These are phyloP conservation scores for Brasenia schreberi DNA, from an alignment of 164 flowering plant genomes.

Conservation along the genomic window DNA sequence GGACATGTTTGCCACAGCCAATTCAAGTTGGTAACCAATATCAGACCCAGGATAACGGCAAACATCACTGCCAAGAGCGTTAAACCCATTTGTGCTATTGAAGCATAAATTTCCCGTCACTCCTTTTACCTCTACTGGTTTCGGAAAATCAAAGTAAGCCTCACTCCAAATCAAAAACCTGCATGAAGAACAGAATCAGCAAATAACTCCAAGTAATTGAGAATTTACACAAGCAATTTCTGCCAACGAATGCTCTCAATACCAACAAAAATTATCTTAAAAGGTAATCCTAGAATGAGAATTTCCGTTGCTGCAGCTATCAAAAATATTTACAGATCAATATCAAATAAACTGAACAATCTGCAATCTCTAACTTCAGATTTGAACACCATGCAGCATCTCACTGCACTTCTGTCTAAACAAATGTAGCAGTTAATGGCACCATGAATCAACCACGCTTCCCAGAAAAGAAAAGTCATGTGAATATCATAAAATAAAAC, in stretches of 20 bases:
- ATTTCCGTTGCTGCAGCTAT: no score
- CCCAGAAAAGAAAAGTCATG: no score
- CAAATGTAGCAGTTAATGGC: no score
- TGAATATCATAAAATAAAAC: no score
- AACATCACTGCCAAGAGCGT: conserved; percentile 10
- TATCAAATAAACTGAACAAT: no score
- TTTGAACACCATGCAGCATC: no score
- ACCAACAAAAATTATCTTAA: no score
- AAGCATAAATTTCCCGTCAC: conserved; percentile 10
- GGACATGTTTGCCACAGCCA: conserved; percentile 53
- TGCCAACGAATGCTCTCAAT: background rate
- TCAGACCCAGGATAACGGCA: conserved; percentile 9
- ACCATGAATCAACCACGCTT: no score
- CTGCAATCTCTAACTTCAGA: no score
- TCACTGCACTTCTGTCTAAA: no score
- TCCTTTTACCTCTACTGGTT: conserved; percentile 11
- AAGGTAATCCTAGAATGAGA: no score
- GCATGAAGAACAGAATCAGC: conserved; percentile 6
- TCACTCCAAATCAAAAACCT: conserved; percentile 75
- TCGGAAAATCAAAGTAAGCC: conserved; percentile 41
- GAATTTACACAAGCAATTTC: background rate
- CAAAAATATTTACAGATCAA: no score
- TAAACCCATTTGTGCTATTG: conserved; percentile 6
- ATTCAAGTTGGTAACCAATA: conserved; percentile 23
- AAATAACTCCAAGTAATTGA: background rate